Evolutionary conservation across 2,329 filamentous ascomycete genomes (phyloP).

Genomic region (Grosmannia serpens): DNA sequence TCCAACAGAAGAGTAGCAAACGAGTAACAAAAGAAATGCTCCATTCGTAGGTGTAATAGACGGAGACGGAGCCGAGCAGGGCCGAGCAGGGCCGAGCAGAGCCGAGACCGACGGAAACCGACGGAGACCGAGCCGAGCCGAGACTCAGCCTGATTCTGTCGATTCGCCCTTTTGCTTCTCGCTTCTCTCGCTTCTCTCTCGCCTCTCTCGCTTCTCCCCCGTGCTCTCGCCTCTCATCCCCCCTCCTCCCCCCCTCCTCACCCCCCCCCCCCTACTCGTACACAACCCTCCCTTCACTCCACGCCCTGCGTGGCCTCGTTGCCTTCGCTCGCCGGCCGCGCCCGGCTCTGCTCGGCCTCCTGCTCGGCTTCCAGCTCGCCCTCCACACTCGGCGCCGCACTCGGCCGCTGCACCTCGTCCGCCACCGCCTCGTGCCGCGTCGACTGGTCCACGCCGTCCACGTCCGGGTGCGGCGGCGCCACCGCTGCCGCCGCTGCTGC

Average conservation of each 20-base stretch:
- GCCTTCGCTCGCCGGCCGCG: slow-evolving; percentile 52
- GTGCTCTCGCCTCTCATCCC: background rate
- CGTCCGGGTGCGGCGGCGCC: slow-evolving; percentile 48
- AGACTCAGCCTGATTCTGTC: too few species aligned
- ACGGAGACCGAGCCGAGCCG: too few species aligned
- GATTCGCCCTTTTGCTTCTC: too few species aligned
- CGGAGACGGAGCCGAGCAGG: too few species aligned
- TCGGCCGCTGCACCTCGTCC: slow-evolving; percentile 27
- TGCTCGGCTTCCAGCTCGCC: slow-evolving; percentile 48
- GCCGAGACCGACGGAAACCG: too few species aligned
- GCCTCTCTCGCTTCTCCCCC: background rate
- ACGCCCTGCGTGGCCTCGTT: slow-evolving; percentile 34
- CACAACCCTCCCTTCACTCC: background rate
- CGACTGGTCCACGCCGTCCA: slow-evolving; percentile 48
- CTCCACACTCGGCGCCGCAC: slow-evolving; percentile 39
- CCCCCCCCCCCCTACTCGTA: background rate
- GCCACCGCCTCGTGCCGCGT: slow-evolving; percentile 29
- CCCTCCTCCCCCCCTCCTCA: background rate
- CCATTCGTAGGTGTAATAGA: too few species aligned
- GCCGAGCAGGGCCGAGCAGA: too few species aligned
- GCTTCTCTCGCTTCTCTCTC: background rate
- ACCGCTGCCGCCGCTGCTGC: slow-evolving; percentile 20
- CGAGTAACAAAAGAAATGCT: background rate
- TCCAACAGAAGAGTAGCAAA: too few species aligned
- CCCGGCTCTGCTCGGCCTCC: slow-evolving; percentile 40